Conservation (phyloP, 2,329 filamentous ascomycete genomes). For the Aspergillus sp. region DNA sequence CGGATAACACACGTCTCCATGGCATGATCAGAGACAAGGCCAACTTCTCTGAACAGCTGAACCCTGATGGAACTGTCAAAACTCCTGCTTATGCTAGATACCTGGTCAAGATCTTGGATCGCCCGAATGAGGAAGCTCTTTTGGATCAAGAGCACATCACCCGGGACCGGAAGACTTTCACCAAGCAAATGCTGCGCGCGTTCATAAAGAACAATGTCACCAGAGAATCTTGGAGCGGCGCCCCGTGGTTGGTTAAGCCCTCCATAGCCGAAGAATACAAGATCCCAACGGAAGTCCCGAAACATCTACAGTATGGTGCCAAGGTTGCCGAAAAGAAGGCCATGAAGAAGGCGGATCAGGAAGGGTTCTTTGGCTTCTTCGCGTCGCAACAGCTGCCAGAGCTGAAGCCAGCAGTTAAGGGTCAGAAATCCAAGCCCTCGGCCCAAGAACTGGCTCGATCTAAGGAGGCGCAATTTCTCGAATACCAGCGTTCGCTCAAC, state of each 20-base stretch:
- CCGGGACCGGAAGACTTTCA: conserved; percentile 86
- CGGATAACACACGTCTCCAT: conserved; percentile 64
- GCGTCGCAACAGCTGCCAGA: conserved; percentile 59
- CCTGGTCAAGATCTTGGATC: conserved; percentile 68
- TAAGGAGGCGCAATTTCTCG: conserved; percentile 43
- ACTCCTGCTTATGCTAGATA: conserved; percentile 70
- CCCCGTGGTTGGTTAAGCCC: conserved; percentile 90
- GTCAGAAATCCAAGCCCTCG: conserved; percentile 55
- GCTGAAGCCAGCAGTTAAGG: conserved; percentile 68
- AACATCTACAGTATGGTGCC: conserved; percentile 74
- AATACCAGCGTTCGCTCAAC: conserved; percentile 44
- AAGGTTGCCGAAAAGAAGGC: conserved; percentile 75
- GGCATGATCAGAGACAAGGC: conserved; percentile 83
- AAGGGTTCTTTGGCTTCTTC: conserved; percentile 49
- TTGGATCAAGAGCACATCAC: conserved; percentile 76
- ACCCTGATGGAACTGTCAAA: conserved; percentile 64
- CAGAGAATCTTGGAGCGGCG: conserved; percentile 89
- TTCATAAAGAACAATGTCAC: conserved; percentile 96
- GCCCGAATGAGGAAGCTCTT: conserved; percentile 66
- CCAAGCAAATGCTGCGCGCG: conserved; percentile 85
- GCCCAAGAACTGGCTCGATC: conserved; percentile 43
- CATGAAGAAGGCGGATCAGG: conserved; percentile 53
- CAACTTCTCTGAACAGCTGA: conserved; percentile 58
- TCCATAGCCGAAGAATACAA: conserved; percentile 78
- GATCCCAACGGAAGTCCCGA: conserved; percentile 81